Base-by-base conservation (phyloP, 768 basidiomycete species). In the Tylopilus plumbeoviolaceoides region DNA sequence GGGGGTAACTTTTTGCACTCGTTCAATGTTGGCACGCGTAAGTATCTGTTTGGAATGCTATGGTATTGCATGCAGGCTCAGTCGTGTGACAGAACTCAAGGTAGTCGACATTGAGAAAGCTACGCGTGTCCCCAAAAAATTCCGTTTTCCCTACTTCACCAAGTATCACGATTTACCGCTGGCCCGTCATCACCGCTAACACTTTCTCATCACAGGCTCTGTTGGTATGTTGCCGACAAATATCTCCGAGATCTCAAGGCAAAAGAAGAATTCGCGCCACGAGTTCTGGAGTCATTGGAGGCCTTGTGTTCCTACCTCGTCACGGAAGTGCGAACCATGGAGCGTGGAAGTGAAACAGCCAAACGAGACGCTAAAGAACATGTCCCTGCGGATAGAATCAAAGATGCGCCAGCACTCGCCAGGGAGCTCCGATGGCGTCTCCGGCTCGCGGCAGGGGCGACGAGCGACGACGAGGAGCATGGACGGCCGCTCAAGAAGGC, bases 1-100 rank as follows among this genome's bases (percentile, higher is more conserved):
- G 95, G 95, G 1, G 95, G 95, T 36, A 99, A 99, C 70, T 99
- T 98, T 67, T 69, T 99, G 46, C 95, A 99, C 70, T 95, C 93
- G 8, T 93, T 88, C 69, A 85, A 92, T 61, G 82, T 95, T 41
- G 76, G 79, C 1, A 92, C 87, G 3, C 95, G 94, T 95, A 70
- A 59, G 89, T 70, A 3, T 50, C 15, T 17, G n/a, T n/a, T n/a
- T n/a, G 5, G 48, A 28, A 30, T 25, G 17, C 28, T 10, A 35
- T 31, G 18, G 7, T 7, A 59, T 50, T 44, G 44, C 53, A 23
- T 49, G 31, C 28, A 39, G 17, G 23, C 56, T 70, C 41, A 60
- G 15, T 20, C 28, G 47, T 44, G 12, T 38, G 31, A 48, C 69
- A 95, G 93, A 99, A 71, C 76, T 98, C 18, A 82, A 83, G 54